Percentiles rank a stretch among this genome's conserved stretches.
Evolutionary conservation across 164 flowering plant species (phyloP).

Genomic region (Akebia trifoliata): DNA sequence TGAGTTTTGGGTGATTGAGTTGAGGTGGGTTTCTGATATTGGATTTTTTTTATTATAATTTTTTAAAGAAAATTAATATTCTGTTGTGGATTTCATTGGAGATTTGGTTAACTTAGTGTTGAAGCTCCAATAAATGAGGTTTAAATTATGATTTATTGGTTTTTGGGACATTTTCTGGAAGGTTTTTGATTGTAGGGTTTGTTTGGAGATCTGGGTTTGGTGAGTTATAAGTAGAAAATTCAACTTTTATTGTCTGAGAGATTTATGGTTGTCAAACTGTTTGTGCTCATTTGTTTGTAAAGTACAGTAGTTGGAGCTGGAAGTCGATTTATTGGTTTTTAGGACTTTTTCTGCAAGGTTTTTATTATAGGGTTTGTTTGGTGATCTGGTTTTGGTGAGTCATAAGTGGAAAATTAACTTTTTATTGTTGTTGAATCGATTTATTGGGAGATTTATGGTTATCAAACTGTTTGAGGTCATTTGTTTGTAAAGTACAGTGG

Average conservation of each 20-base stretch:
- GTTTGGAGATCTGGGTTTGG: not conserved
- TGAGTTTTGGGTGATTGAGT: slow-evolving; percentile 15
- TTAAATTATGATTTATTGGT: too few relatives aligned
- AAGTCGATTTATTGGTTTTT: not conserved
- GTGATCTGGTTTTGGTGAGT: not conserved
- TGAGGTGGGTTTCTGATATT: slow-evolving; percentile 11
- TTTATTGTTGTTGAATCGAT: not conserved
- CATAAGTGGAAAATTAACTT: not conserved
- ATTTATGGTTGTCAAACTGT: not conserved
- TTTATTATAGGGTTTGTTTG: not conserved
- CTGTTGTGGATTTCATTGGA: not conserved
- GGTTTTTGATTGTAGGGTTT: not conserved
- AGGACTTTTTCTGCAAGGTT: not conserved
- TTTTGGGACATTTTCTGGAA: not conserved
- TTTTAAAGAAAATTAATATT: not conserved
- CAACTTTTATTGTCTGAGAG: not conserved
- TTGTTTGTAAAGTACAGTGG: not conserved
- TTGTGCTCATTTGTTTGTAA: not conserved
- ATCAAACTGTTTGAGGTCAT: not conserved
- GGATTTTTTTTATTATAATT: not conserved
- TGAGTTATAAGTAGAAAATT: not conserved
- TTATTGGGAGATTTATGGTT: not conserved
- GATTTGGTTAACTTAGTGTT: not conserved
- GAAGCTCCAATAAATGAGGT: not conserved
- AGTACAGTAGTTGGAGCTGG: not conserved